phyloP scores from a whole-genome alignment of 108 stramenopile genomes.

The Skeletonema marinoi region DNA sequence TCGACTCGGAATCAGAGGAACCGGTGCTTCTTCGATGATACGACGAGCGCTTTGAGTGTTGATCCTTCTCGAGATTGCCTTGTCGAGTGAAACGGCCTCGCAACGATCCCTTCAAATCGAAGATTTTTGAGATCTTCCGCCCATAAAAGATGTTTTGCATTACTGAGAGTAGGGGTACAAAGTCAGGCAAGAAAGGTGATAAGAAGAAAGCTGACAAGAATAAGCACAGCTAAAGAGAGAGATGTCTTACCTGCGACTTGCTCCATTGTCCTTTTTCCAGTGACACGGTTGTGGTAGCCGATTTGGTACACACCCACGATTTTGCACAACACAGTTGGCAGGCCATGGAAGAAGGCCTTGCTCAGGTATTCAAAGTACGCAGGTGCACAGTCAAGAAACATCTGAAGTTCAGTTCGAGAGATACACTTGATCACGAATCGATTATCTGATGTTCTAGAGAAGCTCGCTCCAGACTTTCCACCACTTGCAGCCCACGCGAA shows the following conservation, averaged over 20 bases:
- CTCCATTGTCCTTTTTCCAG: conserved; percentile 94
- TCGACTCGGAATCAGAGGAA: conserved; percentile 36
- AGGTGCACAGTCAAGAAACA: conserved; percentile 97
- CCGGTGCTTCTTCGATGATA: conserved; percentile 38
- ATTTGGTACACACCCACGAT: conserved; percentile 98
- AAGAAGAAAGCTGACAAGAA: background rate
- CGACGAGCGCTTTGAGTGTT: conserved; percentile 19
- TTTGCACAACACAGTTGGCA: conserved; percentile 94
- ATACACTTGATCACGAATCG: conserved; percentile 96
- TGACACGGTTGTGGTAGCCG: conserved; percentile 91
- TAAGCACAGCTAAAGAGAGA: conserved; percentile 12
- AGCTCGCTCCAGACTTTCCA: conserved; percentile 92
- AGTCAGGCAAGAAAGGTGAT: background rate
- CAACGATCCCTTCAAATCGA: conserved; percentile 95
- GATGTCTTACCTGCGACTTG: conserved; percentile 91
- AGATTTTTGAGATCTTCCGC: conserved; percentile 85
- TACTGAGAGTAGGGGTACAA: background rate
- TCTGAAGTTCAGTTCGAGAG: conserved; percentile 94
- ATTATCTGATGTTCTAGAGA: conserved; percentile 83
- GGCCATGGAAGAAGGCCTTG: conserved; percentile 94
- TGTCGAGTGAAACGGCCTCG: conserved; percentile 91
- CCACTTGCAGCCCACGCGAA: conserved; percentile 90
- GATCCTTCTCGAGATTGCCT: conserved; percentile 43
- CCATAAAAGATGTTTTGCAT: conserved; percentile 93
- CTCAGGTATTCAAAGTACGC: conserved; percentile 97